These are phyloP conservation scores for Phlebiopsis gigantea DNA, from an alignment of 768 basidiomycete genomes.

Conservation along the genomic window DNA sequence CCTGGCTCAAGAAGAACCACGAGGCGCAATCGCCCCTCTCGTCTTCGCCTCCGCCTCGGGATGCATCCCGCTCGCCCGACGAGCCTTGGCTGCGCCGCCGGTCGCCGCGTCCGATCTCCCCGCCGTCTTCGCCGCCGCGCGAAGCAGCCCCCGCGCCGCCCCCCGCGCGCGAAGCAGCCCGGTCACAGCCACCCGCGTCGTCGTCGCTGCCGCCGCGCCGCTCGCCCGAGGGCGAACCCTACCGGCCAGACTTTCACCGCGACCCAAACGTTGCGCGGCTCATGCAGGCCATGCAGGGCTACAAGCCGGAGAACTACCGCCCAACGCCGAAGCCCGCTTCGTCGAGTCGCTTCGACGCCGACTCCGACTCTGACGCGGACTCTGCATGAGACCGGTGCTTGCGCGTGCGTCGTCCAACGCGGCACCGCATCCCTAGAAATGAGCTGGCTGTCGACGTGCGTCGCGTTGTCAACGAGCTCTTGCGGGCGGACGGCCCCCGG, in stretches of 20 bases:
- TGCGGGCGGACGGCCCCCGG: too few species aligned
- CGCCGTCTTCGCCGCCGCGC: not conserved
- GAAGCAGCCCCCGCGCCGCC: not conserved
- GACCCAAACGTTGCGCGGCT: constrained; percentile 5
- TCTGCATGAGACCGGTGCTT: not conserved
- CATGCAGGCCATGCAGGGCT: constrained; percentile 8
- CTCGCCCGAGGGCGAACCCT: not conserved
- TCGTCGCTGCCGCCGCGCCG: not conserved
- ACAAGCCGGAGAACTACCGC: constrained; percentile 2
- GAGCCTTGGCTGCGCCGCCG: not conserved
- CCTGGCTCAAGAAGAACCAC: constrained; percentile 14
- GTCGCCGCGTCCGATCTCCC: not conserved
- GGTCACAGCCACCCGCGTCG: not conserved
- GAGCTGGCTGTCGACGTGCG: not conserved
- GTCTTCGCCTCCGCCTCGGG: not conserved
- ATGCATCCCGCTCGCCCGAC: not conserved
- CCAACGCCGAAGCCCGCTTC: constrained; percentile 1
- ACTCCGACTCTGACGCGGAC: not conserved
- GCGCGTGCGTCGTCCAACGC: not conserved
- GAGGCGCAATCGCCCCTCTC: not conserved
- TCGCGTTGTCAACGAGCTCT: not conserved
- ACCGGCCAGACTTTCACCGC: not conserved
- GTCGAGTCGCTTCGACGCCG: not conserved
- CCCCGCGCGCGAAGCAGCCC: not conserved
- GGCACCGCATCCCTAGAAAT: not conserved